Base-by-base conservation (phyloP, 371 early-diverging fungal species). In the Mortierella sp. region DNA sequence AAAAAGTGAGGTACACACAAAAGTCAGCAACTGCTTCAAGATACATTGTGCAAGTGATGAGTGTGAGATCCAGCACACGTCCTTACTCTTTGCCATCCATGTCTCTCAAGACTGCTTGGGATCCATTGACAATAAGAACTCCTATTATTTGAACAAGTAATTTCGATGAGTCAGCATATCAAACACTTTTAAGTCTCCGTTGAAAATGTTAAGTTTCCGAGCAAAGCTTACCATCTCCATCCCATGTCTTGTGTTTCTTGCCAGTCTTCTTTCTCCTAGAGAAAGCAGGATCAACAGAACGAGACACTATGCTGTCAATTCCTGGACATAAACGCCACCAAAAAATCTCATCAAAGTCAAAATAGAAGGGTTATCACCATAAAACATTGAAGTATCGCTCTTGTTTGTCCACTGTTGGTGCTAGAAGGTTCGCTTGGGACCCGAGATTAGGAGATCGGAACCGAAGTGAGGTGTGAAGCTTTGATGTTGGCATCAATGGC, bases 211-310 rank as follows among this genome's bases (percentile, higher is more conserved):
- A 80, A 50, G 31, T 73, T 57, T 55, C 16, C 16, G 28, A 42
- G 47, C 31, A 71, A 82, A 72, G 83, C 78, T 75, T 83, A 77
- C 91, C 92, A 77, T 92, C 92, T 7, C 89, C 89, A 71, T 91
- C 91, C 91, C 90, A 94, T 74, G 91, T 90, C 83, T 91, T 90
- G 84, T 92, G 91, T 88, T 92, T 91, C 68, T 84, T 84, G 19
- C 58, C 48, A 8, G 81, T 79, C 70, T 81, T 84, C 50, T 84
- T 84, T 31, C 85, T 75, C 85, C 84, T 84, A 75, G 8, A 50
- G 24, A 10, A 10, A 28, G 44, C 16, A 38, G 7, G 21, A 4
- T 47, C 31, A 14, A 70, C 38, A 71, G 28, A 68, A 42, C 9
- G 16, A 26, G 19, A 34, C 26, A 44, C 26, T 34, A 11, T n/a